A percentile compares a stretch with the other conserved stretches of the same genome.
Evolutionary conservation across 2,329 filamentous ascomycete genomes (phyloP).

Genomic region (Daldinia eschscholtzii): DNA sequence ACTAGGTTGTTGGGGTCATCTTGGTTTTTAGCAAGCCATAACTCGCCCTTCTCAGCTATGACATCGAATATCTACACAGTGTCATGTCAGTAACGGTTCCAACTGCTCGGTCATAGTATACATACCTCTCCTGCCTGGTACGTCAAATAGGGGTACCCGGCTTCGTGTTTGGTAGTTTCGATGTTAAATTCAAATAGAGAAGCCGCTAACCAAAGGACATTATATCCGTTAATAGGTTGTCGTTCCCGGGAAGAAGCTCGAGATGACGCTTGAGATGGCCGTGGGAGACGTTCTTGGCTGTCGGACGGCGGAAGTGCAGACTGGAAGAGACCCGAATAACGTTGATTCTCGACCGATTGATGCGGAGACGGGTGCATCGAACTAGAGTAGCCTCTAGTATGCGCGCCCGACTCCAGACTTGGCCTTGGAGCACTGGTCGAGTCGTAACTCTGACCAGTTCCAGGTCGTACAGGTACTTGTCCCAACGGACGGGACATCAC

Average conservation of each 20-base stretch:
- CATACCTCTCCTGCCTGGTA: conserved; percentile 91
- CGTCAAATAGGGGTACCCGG: conserved; percentile 93
- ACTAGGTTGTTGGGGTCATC: conserved; percentile 84
- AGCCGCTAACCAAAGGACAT: conserved; percentile 89
- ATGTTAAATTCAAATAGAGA: conserved; percentile 98
- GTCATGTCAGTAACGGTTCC: conserved; percentile 11
- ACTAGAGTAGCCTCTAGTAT: conserved; percentile 66
- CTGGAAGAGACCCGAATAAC: conserved; percentile 84
- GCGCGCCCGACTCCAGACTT: conserved; percentile 64
- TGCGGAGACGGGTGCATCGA: conserved; percentile 66
- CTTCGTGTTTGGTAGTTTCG: conserved; percentile 89
- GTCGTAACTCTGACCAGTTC: conserved; percentile 71
- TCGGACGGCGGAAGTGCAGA: conserved; percentile 88
- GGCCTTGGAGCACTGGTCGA: conserved; percentile 64
- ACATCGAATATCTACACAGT: conserved; percentile 80
- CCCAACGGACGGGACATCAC: conserved; percentile 63
- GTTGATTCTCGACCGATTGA: conserved; percentile 61
- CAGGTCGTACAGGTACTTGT: conserved; percentile 63
- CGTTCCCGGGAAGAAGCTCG: conserved; percentile 72
- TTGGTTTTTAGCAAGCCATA: conserved; percentile 98
- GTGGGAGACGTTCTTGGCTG: conserved; percentile 64
- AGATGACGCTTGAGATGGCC: conserved; percentile 70
- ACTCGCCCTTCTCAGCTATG: conserved; percentile 94
- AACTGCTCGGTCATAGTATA: conserved; percentile 30
- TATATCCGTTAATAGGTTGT: conserved; percentile 69